Evolutionary conservation across 768 basidiomycete species (phyloP), one percentile per base, ranked within the genome.

Genomic region (Candolleomyces aberdarensis): DNA sequence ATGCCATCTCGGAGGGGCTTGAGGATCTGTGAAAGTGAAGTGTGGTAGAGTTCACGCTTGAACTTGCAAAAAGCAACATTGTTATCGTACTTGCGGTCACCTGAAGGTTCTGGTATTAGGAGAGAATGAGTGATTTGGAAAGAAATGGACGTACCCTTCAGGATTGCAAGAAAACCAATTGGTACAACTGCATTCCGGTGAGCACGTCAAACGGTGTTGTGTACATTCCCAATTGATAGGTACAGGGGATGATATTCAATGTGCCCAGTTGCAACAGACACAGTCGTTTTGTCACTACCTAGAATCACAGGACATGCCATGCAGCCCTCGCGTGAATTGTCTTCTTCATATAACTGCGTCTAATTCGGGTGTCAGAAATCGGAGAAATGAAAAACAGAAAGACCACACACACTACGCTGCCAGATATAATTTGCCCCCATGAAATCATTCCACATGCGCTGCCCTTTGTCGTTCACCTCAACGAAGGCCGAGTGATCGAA

Each of bases 341-440:
- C 60, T 19, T 40, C 52, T 14, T 31, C 31, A 32, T 32, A 53
- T 3, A 53, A 32, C 52, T 53, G 51, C 57, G 58, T 75, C 69
- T 70, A 71, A 48, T 9, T 26, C 20, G 11, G 10, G 13, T 41
- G n/a, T n/a, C n/a, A n/a, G n/a, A n/a, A n/a, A n/a, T n/a, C n/a
- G n/a, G n/a, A n/a, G n/a, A n/a, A n/a, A n/a, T n/a, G n/a, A n/a
- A n/a, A n/a, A n/a, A n/a, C n/a, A n/a, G n/a, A n/a, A n/a, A n/a
- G n/a, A n/a, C n/a, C n/a, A 71, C 69, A 6, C 66, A 78, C 77
- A 2, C 71, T 73, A 51, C 81, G 77, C 5, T 64, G 56, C 76
- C 76, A 81, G 1, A 73, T 74, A 65, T 69, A 79, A 40, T 76
- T 0, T 0, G 71, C 78, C 0, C 76, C 77, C 76, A 81, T 77